phyloP scores from a whole-genome alignment of 805 yeast genomes.

The Yarrowia phangngaensis region DNA sequence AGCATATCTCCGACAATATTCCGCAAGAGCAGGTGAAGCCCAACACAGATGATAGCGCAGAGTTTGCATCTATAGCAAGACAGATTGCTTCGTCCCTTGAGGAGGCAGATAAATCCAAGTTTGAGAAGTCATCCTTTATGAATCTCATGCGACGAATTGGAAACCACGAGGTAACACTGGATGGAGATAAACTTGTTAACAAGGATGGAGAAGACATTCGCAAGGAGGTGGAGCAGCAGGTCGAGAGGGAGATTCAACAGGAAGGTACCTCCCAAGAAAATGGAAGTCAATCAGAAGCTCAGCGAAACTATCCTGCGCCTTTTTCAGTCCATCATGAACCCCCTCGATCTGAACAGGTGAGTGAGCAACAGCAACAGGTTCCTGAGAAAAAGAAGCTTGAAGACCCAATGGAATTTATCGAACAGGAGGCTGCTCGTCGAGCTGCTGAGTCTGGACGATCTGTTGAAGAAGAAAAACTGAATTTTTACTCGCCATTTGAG shows the following conservation, averaged over 20 bases:
- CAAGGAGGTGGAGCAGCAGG: conserved; percentile 14
- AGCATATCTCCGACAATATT: conserved; percentile 1
- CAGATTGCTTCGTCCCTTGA: conserved; percentile 23
- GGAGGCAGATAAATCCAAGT: conserved; percentile 28
- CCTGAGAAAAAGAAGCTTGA: conserved; percentile 26
- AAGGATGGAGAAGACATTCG: conserved; percentile 29
- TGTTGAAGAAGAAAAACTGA: conserved; percentile 17
- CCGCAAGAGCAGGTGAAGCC: conserved; percentile 30
- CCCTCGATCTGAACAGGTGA: conserved; percentile 10
- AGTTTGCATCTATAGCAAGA: conserved; percentile 22
- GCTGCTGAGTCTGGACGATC: conserved; percentile 23
- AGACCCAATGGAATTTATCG: conserved; percentile 31
- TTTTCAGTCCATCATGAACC: conserved; percentile 4
- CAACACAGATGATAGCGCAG: conserved; percentile 29
- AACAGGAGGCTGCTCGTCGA: conserved; percentile 25
- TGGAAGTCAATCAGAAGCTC: conserved; percentile 18
- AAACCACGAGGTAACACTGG: conserved; percentile 31
- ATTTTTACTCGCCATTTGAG: conserved; percentile 30
- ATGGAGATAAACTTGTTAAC: conserved; percentile 34
- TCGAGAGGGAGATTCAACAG: neutral
- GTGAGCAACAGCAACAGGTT: neutral
- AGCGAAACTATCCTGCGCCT: neutral
- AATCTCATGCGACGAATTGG: conserved; percentile 34
- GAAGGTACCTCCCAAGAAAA: conserved; percentile 16
- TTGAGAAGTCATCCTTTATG: conserved; percentile 34